Conservation (phyloP, 805 yeast species). For the Sugiyamaella boreocaroliniensis region DNA sequence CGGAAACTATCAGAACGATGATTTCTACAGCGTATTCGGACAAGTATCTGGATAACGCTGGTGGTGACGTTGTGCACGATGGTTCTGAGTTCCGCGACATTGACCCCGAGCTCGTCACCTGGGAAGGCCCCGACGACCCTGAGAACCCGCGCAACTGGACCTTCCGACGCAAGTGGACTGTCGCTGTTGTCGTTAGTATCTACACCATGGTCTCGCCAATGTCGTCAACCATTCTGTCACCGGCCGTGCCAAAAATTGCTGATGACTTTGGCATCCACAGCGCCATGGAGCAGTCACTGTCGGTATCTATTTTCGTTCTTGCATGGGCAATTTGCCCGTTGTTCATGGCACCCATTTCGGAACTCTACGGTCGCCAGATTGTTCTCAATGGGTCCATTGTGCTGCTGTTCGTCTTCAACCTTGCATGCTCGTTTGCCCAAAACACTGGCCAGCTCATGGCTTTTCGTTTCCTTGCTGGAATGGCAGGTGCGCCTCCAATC, state of each 20-base stretch:
- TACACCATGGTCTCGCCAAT: conserved; percentile 57
- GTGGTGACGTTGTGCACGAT: conserved; percentile 29
- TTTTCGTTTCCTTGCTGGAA: conserved; percentile 56
- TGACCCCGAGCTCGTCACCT: conserved; percentile 63
- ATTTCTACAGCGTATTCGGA: conserved; percentile 30
- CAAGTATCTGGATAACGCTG: conserved; percentile 17
- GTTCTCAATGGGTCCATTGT: conserved; percentile 49
- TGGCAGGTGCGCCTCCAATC: conserved; percentile 61
- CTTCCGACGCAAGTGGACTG: conserved; percentile 34
- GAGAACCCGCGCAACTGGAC: conserved; percentile 62
- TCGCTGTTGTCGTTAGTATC: conserved; percentile 43
- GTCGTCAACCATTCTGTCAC: conserved; percentile 56
- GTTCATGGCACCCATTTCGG: conserved; percentile 61
- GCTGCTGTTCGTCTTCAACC: conserved; percentile 34
- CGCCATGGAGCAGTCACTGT: conserved; percentile 42
- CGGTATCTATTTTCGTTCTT: conserved; percentile 58
- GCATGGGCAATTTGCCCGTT: conserved; percentile 67
- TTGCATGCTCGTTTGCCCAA: conserved; percentile 57
- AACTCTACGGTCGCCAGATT: conserved; percentile 53
- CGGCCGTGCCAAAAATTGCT: conserved; percentile 48
- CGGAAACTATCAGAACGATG: conserved; percentile 34
- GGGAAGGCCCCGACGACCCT: conserved; percentile 60
- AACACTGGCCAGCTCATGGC: conserved; percentile 51
- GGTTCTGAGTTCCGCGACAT: conserved; percentile 49
- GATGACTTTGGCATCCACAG: conserved; percentile 39